A percentile compares a stretch with the other conserved stretches of the same genome.
Conservation (phyloP, 352 stramenopile genomes). For the Thalassiosira mediterranea region DNA sequence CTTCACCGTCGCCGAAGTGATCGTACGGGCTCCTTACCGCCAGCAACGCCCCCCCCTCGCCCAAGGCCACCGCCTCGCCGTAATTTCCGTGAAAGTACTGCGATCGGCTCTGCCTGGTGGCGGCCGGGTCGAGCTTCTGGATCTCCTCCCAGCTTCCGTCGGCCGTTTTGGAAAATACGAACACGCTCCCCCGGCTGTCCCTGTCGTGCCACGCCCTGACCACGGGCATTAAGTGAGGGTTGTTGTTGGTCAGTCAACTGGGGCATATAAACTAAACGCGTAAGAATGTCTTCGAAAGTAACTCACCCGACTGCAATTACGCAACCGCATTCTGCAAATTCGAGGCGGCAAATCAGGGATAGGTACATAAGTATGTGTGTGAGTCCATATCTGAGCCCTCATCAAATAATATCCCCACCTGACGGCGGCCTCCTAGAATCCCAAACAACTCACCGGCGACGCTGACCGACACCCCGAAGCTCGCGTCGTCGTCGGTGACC, state of each 20-base stretch:
- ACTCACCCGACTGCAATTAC: conserved; percentile 8
- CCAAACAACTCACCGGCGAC: conserved; percentile 4
- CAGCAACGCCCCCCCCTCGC: neutral
- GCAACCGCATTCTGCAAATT: conserved; percentile 3
- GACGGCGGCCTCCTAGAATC: conserved; percentile 1
- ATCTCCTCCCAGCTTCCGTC: conserved; percentile 14
- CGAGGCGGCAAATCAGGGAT: neutral
- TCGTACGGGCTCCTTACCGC: conserved; percentile 18
- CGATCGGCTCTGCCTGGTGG: conserved; percentile 5
- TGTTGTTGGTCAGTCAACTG: too few relatives aligned
- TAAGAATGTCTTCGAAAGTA: neutral
- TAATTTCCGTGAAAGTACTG: conserved; percentile 16
- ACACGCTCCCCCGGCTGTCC: conserved; percentile 18
- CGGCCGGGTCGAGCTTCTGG: conserved; percentile 1
- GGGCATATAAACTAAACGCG: too few relatives aligned
- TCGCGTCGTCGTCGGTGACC: conserved; percentile 8
- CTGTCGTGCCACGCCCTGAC: conserved; percentile 25
- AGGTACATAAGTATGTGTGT: too few relatives aligned
- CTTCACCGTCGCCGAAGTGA: conserved; percentile 1
- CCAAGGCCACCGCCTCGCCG: conserved; percentile 12
- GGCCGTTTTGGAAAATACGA: conserved; percentile 8
- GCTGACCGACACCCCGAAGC: conserved; percentile 22
- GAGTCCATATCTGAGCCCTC: too few relatives aligned
- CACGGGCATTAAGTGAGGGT: neutral
- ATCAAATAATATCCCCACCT: conserved; percentile 3